Base-by-base conservation (phyloP, 352 stramenopile genomes). In the Phytopythium oedochilum region DNA sequence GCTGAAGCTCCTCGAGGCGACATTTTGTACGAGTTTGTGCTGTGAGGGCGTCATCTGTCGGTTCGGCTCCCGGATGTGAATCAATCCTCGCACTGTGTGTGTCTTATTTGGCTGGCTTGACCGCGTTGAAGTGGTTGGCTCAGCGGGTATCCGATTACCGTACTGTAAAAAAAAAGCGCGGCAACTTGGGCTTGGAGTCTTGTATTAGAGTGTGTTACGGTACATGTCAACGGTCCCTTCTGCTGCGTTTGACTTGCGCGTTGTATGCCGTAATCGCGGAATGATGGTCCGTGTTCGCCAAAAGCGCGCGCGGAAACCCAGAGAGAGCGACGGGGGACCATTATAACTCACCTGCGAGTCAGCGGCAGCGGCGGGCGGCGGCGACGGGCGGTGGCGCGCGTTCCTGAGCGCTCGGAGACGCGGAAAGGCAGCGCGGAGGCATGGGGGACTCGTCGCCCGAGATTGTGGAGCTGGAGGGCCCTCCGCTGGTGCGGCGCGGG, bases 1-100 rank as follows among this genome's bases (percentile, higher is more conserved):
- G 20, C 61, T 4, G 20, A 51, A 4, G 47, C 18, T 2, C 32
- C 49, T 35, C 36, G 29, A n/a, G 59, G 73, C 34, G 59, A 57
- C 32, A 65, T 89, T 63, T 60, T 89, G 29, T 89, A 86, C 57
- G 78, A 89, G 61, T 84, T 83, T 65, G 75, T 85, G 40, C 59
- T 87, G 62, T 89, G 68, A 60, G 38, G 56, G 59, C 43, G 36
- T n/a, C n/a, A n/a, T n/a, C n/a, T n/a, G n/a, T n/a, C n/a, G n/a
- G n/a, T n/a, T n/a, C n/a, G n/a, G n/a, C n/a, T n/a, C n/a, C n/a
- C n/a, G n/a, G n/a, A n/a, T n/a, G n/a, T n/a, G n/a, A n/a, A n/a
- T n/a, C n/a, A n/a, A n/a, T n/a, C n/a, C n/a, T n/a, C n/a, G n/a
- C n/a, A n/a, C n/a, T n/a, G n/a, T n/a, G n/a, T n/a, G n/a, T n/a